Conservation (phyloP, 805 yeast genomes). For the Ogataea nonfermentans region DNA sequence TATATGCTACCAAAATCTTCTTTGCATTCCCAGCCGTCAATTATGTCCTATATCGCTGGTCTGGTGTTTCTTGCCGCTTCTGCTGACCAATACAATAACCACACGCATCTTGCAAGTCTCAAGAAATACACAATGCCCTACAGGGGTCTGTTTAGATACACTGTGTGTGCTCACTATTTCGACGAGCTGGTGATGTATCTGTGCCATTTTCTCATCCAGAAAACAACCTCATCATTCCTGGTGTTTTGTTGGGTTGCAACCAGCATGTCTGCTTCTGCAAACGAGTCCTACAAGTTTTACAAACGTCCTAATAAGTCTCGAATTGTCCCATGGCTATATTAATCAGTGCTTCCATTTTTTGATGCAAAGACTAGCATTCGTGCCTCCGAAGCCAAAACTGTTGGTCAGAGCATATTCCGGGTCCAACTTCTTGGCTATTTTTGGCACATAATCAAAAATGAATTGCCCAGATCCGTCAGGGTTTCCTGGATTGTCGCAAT, state of each 20-base stretch:
- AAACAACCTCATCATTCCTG: constrained; percentile 23
- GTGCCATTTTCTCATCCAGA: constrained; percentile 24
- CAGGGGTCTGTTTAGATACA: constrained; percentile 45
- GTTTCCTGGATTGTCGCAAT: constrained; percentile 54
- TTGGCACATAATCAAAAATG: constrained; percentile 57
- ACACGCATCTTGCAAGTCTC: constrained; percentile 45
- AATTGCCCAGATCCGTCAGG: constrained; percentile 44
- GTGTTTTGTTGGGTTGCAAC: constrained; percentile 38
- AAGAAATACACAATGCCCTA: constrained; percentile 58
- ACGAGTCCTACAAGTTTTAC: constrained; percentile 52
- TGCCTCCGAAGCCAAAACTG: constrained; percentile 98
- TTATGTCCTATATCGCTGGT: not conserved
- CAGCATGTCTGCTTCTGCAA: constrained; percentile 56
- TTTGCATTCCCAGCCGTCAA: not conserved
- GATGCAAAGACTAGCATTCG: constrained; percentile 74
- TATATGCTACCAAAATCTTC: constrained; percentile 15
- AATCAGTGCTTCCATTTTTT: constrained; percentile 23
- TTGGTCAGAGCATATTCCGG: constrained; percentile 70
- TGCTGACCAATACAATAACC: constrained; percentile 49
- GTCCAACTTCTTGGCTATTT: constrained; percentile 36
- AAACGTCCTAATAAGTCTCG: constrained; percentile 19
- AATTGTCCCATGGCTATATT: constrained; percentile 34
- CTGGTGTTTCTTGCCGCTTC: constrained; percentile 36
- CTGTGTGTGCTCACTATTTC: constrained; percentile 66
- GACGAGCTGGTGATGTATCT: constrained; percentile 62